Evolutionary conservation across 176 grass and related monocot species (phyloP), one percentile per base, ranked within the genome.

Genomic region (Oropetium thomaeum): DNA sequence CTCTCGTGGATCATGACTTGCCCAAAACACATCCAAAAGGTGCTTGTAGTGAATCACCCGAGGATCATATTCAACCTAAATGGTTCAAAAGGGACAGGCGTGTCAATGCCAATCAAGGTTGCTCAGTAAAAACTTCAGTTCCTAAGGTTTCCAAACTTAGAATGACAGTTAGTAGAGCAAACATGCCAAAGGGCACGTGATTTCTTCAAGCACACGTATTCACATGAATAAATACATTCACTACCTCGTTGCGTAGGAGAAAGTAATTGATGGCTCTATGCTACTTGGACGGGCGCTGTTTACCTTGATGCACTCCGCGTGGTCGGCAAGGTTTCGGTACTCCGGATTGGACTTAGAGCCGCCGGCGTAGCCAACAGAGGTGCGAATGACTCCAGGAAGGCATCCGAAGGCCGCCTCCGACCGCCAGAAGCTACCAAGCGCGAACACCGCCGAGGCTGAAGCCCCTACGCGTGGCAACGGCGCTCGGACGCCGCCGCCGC

Each of bases 241-340:
- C 41, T 14, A 49, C 28, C 7, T 51, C 7, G 0, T n/a, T 1
- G 19, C 16, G 15, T 52, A 4, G 48, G 62, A 11, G 37, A 31
- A 19, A 10, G 59, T 33, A 26, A 16, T 19, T 10, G 7, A 34
- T 3, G 60, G 0, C 19, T 23, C 25, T 4, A 35, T 26, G 34
- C 31, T 28, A 49, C 54, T 35, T 8, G 30, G 29, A 51, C 25
- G 5, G 71, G 77, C 0, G 19, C 9, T 45, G 69, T 5, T 2
- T 20, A 74, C 96, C 86, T 94, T 89, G 52, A 99, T 87, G 83
- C 96, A 99, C 76, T 99, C 96, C 25, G 96, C 96, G 38, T 95
- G 91, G 65, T 99, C 96, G 14, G 64, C 89, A 27, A 95, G 82
- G 86, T 99, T 92, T 41, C 89, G 85, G 72, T 95, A 99, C 68